phyloP scores from a whole-genome alignment of 768 basidiomycete species.

The Leccinum olivaceopallidum region DNA sequence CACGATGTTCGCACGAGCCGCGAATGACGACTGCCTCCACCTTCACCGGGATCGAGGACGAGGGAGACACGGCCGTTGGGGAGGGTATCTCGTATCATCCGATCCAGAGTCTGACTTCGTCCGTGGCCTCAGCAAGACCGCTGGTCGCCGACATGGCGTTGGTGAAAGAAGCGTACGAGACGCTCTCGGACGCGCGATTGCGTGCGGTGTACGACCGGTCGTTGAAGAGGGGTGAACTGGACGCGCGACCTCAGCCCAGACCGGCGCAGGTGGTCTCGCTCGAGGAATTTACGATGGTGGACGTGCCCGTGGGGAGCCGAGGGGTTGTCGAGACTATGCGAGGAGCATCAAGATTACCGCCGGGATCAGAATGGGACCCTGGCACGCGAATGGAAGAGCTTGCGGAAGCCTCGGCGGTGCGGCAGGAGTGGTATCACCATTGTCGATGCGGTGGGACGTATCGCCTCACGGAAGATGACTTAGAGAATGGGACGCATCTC shows the following conservation, averaged over 20 bases:
- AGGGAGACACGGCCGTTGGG: conserved; percentile 22
- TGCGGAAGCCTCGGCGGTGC: conserved; percentile 28
- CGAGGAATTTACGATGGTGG: conserved; percentile 54
- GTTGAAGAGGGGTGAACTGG: conserved; percentile 9
- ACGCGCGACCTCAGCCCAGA: conserved; percentile 40
- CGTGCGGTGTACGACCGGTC: conserved; percentile 53
- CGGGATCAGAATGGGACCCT: neutral
- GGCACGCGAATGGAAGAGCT: neutral
- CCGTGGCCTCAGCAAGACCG: neutral
- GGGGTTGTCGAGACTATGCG: neutral
- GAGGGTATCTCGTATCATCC: neutral
- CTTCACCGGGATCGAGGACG: neutral
- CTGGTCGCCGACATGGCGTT: conserved; percentile 46
- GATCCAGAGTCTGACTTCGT: neutral
- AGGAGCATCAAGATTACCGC: neutral
- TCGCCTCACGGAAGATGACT: conserved; percentile 51
- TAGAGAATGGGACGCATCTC: conserved; percentile 74
- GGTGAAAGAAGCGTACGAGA: conserved; percentile 67
- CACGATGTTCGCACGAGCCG: neutral
- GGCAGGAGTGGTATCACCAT: conserved; percentile 49
- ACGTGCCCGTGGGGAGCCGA: neutral
- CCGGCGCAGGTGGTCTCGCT: conserved; percentile 80
- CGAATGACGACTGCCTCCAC: neutral
- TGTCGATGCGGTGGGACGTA: conserved; percentile 80
- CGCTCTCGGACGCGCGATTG: conserved; percentile 50